Evolutionary conservation across 1,139 yeast species (phyloP), one percentile per base, ranked within the genome.

Genomic region (Yarrowia galli): DNA sequence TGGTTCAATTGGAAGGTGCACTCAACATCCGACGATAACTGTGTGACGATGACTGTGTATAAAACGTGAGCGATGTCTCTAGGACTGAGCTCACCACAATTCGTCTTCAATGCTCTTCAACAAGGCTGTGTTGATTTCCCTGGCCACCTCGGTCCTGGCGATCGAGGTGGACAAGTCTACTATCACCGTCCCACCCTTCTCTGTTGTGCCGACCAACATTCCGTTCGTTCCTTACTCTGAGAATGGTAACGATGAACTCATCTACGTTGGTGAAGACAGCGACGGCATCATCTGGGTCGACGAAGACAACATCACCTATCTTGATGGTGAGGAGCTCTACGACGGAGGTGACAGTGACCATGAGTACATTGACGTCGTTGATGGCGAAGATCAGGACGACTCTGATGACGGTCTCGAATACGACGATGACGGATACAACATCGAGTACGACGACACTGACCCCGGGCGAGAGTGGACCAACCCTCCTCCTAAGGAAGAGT

Each of bases 291-390:
- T 49, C 20, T 38, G 43, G 43, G 12, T 53, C 6, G 60, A 53
- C 15, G 60, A 53, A 20, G 60, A 53, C 18, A 53, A 53, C 20
- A 16, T 53, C 35, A 36, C 60, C 20, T 53, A 22, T 5, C 20
- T 53, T 22, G 60, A 53, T 38, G 60, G 60, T 1, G 60, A 53
- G n/a, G 60, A 53, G 32, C 38, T 35, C n/a, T 22, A 36, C n/a
- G 60, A 53, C 10, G 60, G 20, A 12, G 60, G 45, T 1, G 60
- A 53, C 8, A 38, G 45, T 22, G 60, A 36, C n/a, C 38, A 36
- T 15, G 60, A 53, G 60, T 53, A 3, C 32, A 53, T 53, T 16
- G 60, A 53, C 9, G 45, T 53, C 16, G 36, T 53, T 35, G 58
- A 51, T 13, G 40, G 18, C 1, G 53, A 48, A 12, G 38, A 43